phyloP scores from a whole-genome alignment of 208 protist genomes.

The Porcisia deanei region DNA sequence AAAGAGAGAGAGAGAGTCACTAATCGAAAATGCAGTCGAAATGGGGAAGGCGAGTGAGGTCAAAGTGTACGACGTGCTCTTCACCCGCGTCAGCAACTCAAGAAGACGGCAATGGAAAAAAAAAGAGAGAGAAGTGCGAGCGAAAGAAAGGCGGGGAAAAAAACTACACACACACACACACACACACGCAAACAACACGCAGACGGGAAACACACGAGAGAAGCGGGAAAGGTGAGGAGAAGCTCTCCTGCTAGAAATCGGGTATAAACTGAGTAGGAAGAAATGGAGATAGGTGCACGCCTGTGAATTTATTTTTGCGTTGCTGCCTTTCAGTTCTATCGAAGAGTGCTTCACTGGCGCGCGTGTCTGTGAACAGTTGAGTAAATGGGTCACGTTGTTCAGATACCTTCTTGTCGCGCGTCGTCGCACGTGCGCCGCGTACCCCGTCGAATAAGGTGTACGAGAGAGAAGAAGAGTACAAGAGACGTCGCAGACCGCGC shows the following conservation, averaged over 20 bases:
- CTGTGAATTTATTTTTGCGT: neutral
- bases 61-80: too few relatives aligned
- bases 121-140: slow-evolving; percentile 8
- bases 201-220: slow-evolving; percentile 1
- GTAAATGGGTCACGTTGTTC: too few relatives aligned
- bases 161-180: neutral
- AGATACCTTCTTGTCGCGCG: neutral
- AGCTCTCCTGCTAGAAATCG: neutral
- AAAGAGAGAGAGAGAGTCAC: neutral
- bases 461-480: neutral
- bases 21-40: neutral
- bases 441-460: neutral
- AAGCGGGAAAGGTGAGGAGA: neutral
- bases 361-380: neutral
- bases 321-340: neutral
- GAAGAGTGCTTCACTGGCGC: neutral
- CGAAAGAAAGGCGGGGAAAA: neutral
- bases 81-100: too few relatives aligned
- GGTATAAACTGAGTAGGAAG: neutral
- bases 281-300: neutral
- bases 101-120: neutral
- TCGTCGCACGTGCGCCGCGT: neutral
- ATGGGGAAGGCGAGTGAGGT: neutral
- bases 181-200: neutral
- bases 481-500: neutral